Evolutionary conservation across 2,329 filamentous ascomycete species (phyloP), one percentile per base, ranked within the genome.

Genomic region (Plectosphaerella plurivora): DNA sequence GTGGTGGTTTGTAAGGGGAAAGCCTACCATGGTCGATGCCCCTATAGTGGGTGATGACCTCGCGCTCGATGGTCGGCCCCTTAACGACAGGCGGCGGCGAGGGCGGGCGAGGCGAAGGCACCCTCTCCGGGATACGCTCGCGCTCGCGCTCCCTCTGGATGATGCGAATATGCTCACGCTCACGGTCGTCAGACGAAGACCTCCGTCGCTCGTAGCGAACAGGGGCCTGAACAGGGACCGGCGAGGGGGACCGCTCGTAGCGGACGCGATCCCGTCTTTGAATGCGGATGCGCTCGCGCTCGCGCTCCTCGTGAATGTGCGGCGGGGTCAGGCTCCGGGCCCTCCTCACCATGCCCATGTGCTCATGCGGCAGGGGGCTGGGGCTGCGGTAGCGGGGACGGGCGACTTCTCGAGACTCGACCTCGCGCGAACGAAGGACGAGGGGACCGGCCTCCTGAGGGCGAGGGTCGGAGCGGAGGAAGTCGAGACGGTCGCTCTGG

Each of bases 1-100:
- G 44, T 18, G 10, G 16, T 45, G 22, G 14, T 18, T 11, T 3
- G 44, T 36, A 52, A 14, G 47, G 37, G 15, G 8, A 48, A 20
- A 35, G 68, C 83, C 65, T 75, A 90, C 89, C 91, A 70, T 96
- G 90, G 64, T 96, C 89, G 60, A 95, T 87, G 64, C 93, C 88
- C 53, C 86, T 82, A 66, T 94, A 93, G 70, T 94, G 89, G 0
- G 90, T 95, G 59, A 95, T 92, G 53, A 96, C 85, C 65, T 96
- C 89, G 63, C 93, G 84, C 69, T 93, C 89, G 60, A 96, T 90
- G 1, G 87, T 88, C 35, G 91, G 91, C 18, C 86, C 85, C 42
- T 84, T 81, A 61, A 94, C 86, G 45, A 88, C 78, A 57, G 80
- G 79, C 45, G 81, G 81, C n/a, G 79, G 77, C 9, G 79, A 78